Conservation (phyloP, 2,329 filamentous ascomycete genomes). For the Claviceps quebecensis region DNA sequence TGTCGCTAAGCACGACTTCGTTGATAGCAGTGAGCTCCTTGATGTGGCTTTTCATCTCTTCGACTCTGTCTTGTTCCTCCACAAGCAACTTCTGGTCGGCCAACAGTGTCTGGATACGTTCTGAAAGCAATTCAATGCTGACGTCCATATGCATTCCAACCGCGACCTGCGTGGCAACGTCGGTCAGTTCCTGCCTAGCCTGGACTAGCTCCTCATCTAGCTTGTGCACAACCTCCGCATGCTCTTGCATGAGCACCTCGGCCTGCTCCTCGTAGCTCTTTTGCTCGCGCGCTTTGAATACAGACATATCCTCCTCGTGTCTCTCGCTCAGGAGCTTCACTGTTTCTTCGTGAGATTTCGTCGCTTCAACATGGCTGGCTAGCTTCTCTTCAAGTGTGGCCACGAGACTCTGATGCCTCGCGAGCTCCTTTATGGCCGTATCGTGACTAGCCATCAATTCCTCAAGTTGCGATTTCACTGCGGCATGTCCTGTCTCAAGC, state of each 20-base stretch:
- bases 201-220: slow-evolving; percentile 50
- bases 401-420: slow-evolving; percentile 33
- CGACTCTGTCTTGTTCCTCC: slow-evolving; percentile 43
- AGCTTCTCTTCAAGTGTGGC: slow-evolving; percentile 44
- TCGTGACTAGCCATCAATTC: slow-evolving; percentile 48
- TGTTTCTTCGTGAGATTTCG: slow-evolving; percentile 39
- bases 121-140: slow-evolving; percentile 52
- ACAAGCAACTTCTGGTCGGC: slow-evolving; percentile 45
- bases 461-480: slow-evolving; percentile 53
- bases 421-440: slow-evolving; percentile 29
- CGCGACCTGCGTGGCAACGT: slow-evolving; percentile 49
- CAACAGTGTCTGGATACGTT: slow-evolving; percentile 43
- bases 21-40: slow-evolving; percentile 43
- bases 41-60: slow-evolving; percentile 41
- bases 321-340: slow-evolving; percentile 34
- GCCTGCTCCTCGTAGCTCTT: slow-evolving; percentile 44
- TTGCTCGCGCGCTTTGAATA: slow-evolving; percentile 34
- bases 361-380: slow-evolving; percentile 41
- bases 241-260: slow-evolving; percentile 44
- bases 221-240: slow-evolving; percentile 39
- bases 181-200: slow-evolving; percentile 52
- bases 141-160: slow-evolving; percentile 46
- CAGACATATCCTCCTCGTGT: slow-evolving; percentile 36
- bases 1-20: slow-evolving; percentile 44
- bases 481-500: slow-evolving; percentile 58